These are phyloP conservation scores for Geranomyces michiganensis DNA, from an alignment of 192 early-diverging fungal genomes.

Conservation along the genomic window DNA sequence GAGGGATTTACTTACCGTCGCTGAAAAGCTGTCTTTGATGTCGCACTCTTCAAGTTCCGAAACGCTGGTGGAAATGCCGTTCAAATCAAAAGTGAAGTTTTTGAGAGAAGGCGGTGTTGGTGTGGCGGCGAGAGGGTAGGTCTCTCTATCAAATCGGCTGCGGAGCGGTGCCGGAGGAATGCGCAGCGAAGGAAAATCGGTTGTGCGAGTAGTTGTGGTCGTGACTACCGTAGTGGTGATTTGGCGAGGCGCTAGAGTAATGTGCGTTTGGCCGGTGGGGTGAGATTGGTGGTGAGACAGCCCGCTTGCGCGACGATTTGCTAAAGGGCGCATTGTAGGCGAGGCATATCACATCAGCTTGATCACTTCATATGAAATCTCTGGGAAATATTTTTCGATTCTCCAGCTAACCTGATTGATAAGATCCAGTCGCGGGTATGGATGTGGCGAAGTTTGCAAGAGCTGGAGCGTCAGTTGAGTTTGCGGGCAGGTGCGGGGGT, in stretches of 20 bases:
- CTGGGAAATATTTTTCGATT: no score
- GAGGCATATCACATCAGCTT: no score
- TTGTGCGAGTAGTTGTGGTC: conserved; percentile 75
- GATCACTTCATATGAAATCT: no score
- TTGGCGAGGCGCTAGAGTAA: conserved; percentile 44
- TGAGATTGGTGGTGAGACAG: no score
- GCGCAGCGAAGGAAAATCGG: conserved; percentile 69
- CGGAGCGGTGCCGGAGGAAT: conserved; percentile 59
- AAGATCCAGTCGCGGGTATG: not conserved
- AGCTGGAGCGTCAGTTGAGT: not conserved
- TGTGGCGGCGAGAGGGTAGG: conserved; percentile 73
- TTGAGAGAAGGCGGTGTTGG: conserved; percentile 78
- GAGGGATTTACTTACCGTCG: not conserved
- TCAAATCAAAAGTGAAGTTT: conserved; percentile 78
- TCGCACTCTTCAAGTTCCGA: conserved; percentile 50
- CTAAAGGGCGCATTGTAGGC: no score
- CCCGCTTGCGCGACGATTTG: no score
- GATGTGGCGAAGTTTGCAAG: not conserved
- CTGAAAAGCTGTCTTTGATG: no score
- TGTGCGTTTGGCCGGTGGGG: not conserved
- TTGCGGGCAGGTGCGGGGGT: not conserved
- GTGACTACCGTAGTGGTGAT: conserved; percentile 70
- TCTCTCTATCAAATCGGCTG: conserved; percentile 59
- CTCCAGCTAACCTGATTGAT: not conserved
- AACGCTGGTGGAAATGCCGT: conserved; percentile 74